Evolutionary conservation across 495 filamentous ascomycete genomes (phyloP).

Genomic region (Podospora pseudocomata): DNA sequence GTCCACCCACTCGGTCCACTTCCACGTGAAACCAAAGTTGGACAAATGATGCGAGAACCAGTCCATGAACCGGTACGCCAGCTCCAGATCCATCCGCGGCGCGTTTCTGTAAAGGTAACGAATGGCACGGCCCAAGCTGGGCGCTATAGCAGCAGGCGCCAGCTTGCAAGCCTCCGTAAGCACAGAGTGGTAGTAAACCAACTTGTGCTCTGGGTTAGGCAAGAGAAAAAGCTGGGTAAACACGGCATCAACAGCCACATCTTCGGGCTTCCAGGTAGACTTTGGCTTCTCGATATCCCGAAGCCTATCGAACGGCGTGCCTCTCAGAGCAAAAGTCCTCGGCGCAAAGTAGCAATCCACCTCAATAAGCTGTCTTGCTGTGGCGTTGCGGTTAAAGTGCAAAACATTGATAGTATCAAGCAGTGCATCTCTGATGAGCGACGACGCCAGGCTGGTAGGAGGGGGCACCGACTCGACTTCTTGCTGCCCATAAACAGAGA

Average conservation of each 20-base stretch:
- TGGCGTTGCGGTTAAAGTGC: slow-evolving; percentile 83
- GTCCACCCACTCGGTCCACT: slow-evolving; percentile 97
- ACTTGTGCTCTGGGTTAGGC: slow-evolving; percentile 83
- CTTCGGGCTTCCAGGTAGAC: slow-evolving; percentile 94
- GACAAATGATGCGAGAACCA: slow-evolving; percentile 98
- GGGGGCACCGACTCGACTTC: slow-evolving; percentile 90
- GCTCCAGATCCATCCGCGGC: slow-evolving; percentile 79
- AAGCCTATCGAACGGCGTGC: slow-evolving; percentile 84
- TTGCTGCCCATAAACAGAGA: slow-evolving; percentile 86
- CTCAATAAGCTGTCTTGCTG: slow-evolving; percentile 86
- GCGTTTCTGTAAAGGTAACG: slow-evolving; percentile 80
- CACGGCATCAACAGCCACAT: slow-evolving; percentile 93
- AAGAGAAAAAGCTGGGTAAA: slow-evolving; percentile 92
- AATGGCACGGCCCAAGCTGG: slow-evolving; percentile 89
- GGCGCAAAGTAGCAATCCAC: slow-evolving; percentile 90
- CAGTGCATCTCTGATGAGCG: slow-evolving; percentile 76
- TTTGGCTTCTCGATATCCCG: slow-evolving; percentile 67
- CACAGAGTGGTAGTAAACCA: slow-evolving; percentile 93
- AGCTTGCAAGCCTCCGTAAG: slow-evolving; percentile 95
- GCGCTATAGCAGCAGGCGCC: slow-evolving; percentile 92
- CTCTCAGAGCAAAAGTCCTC: slow-evolving; percentile 85
- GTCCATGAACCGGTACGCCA: slow-evolving; percentile 83
- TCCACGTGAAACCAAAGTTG: slow-evolving; percentile 99
- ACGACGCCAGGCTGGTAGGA: slow-evolving; percentile 68
- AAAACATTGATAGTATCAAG: slow-evolving; percentile 93